Percentiles rank a stretch among this genome's conserved stretches.
Evolutionary conservation across 768 basidiomycete species (phyloP).

Genomic region (Podaxis mareebaensis): DNA sequence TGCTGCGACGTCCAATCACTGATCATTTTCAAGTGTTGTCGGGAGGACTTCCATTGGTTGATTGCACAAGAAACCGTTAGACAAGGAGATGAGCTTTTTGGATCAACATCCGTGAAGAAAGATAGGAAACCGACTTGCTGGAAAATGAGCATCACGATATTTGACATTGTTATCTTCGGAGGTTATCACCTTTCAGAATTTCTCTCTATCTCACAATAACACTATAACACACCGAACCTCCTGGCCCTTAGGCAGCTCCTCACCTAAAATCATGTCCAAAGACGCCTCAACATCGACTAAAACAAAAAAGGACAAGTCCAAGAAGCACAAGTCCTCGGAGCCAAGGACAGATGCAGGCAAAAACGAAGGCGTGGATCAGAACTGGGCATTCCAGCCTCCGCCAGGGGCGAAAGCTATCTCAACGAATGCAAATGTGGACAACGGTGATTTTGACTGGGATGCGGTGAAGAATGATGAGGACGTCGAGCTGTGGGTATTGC

Average conservation of each 20-base stretch:
- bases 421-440: slow-evolving; percentile 41
- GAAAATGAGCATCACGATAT: background rate
- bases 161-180: background rate
- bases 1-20: too few relatives aligned
- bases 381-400: slow-evolving; percentile 66
- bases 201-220: background rate
- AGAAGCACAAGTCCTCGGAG: slow-evolving; percentile 26
- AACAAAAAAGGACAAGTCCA: slow-evolving; percentile 23
- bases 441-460: slow-evolving; percentile 70
- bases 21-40: too few relatives aligned
- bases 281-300: slow-evolving; percentile 12
- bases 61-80: too few relatives aligned
- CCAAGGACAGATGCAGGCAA: slow-evolving; percentile 32
- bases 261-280: background rate
- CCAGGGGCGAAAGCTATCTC: slow-evolving; percentile 49
- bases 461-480: slow-evolving; percentile 53
- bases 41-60: too few relatives aligned
- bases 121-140: too few relatives aligned
- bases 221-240: background rate
- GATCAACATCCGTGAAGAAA: too few relatives aligned
- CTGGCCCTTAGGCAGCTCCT: background rate
- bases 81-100: too few relatives aligned
- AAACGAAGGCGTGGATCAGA: slow-evolving; percentile 54
- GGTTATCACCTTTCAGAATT: background rate
- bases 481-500: slow-evolving; percentile 69